A percentile compares a stretch with the other conserved stretches of the same genome.
phyloP scores from a whole-genome alignment of 345 rosid genomes.

The Kernera saxatilis region DNA sequence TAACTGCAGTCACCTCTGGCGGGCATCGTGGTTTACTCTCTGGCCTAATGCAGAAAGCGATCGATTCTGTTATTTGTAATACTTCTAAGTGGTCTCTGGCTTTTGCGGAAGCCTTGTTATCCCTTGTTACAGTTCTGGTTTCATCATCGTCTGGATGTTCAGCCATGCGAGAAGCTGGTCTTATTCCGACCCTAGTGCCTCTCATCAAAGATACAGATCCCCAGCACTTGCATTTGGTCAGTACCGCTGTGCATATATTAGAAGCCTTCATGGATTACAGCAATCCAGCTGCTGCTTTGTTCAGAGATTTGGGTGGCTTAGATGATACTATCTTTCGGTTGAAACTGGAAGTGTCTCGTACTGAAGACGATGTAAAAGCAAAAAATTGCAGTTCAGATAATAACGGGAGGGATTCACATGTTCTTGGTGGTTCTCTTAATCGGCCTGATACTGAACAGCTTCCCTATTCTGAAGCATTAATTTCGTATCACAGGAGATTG shows the following conservation, averaged over 20 bases:
- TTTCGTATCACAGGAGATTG: conserved; percentile 67
- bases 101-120: conserved; percentile 84
- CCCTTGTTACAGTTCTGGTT: conserved; percentile 86
- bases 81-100: conserved; percentile 72
- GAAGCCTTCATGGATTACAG: conserved; percentile 97
- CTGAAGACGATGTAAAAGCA: conserved; percentile 52
- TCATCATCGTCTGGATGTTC: conserved; percentile 90
- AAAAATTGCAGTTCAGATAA: conserved; percentile 48
- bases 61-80: conserved; percentile 66
- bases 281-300: conserved; percentile 87
- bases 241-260: conserved; percentile 79
- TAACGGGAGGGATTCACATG: conserved; percentile 36
- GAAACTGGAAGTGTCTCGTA: conserved; percentile 67
- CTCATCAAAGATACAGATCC: conserved; percentile 91
- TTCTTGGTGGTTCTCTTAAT: conserved; percentile 36
- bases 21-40: conserved; percentile 88
- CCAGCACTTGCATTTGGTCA: conserved; percentile 87
- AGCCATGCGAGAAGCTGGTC: conserved; percentile 94
- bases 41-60: conserved; percentile 86
- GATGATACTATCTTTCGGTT: conserved; percentile 87
- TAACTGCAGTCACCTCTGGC: conserved; percentile 87
- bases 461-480: conserved; percentile 76
- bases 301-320: conserved; percentile 94
- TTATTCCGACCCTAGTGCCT: conserved; percentile 86
- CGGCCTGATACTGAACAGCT: conserved; percentile 54